Evolutionary conservation across 495 filamentous ascomycete genomes (phyloP), one percentile per base, ranked within the genome.

Genomic region (Bryoglossum gracile): DNA sequence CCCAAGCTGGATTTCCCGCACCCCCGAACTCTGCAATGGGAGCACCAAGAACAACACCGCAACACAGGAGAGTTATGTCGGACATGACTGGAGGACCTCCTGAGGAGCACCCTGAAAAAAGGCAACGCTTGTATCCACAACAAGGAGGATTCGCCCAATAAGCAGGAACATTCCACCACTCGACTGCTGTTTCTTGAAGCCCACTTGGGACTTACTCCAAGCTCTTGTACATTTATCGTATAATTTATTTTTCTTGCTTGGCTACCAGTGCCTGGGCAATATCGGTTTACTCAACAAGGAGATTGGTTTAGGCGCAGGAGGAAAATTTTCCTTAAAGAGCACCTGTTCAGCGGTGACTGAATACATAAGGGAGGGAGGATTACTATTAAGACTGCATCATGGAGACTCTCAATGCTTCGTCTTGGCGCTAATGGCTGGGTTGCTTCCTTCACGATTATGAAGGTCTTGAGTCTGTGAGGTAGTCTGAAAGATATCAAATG

Each of bases 21-120:
- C 19, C 55, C 19, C 46, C 35, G 34, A 52, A 49, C 21, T 38
- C 49, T n/a, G 22, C 16, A 1, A 39, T 53, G 35, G 49, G 33
- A 24, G 25, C 26, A 6, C 68, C 65, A 4, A 62, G 66, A 25
- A 59, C 59, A 18, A 63, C 61, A 24, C 48, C 41, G 16, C n/a
- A n/a, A n/a, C 80, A 81, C 52, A 70, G 83, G 55, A 70, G 83
- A 59, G 78, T 81, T 39, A 74, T 86, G 26, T 83, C 81, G 9
- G 82, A 86, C 19, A 79, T 87, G 64, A 68, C 75, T 3, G 74
- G 80, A 43, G 54, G 74, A 65, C 8, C 28, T 2, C 60, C 67
- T 17, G 80, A 81, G 11, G 71, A 76, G 32, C 61, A 70, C 40
- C 61, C 68, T 9, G 72, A 70, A 42, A 71, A 78, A 58, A 68